Evolutionary conservation across 176 grass and related monocot genomes (phyloP).

Genomic region (Zoysia japonica): DNA sequence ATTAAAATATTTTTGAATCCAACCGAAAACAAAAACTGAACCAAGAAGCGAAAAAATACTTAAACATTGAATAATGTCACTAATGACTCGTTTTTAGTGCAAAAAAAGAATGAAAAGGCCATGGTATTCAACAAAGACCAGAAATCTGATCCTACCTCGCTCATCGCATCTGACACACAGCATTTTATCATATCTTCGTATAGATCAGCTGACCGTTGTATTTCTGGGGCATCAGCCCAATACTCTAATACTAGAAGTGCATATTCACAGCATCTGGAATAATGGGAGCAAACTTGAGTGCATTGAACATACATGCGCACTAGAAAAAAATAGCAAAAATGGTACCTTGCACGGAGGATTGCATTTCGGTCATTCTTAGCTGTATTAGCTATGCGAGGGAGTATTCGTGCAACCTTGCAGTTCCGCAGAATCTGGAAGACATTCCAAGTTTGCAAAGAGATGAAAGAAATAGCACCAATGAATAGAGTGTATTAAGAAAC

Average conservation of each 20-base stretch:
- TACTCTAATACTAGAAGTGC: constrained; percentile 83
- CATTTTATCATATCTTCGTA: constrained; percentile 90
- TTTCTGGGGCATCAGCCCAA: constrained; percentile 93
- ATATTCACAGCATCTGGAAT: constrained; percentile 86
- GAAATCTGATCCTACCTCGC: constrained; percentile 63
- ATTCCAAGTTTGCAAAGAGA: constrained; percentile 39
- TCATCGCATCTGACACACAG: constrained; percentile 86
- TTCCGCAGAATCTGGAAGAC: constrained; percentile 72
- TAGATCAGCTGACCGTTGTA: constrained; percentile 76
- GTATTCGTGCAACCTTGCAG: constrained; percentile 75
- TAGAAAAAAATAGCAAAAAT: neutral
- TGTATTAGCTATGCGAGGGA: constrained; percentile 60
- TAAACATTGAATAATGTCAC: neutral
- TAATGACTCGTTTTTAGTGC: neutral
- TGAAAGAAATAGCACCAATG: neutral
- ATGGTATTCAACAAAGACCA: constrained; percentile 4
- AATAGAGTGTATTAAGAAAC: no score
- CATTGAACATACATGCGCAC: constrained; percentile 34
- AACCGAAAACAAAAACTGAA: no score
- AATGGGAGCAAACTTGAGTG: neutral
- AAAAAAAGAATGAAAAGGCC: constrained; percentile 13
- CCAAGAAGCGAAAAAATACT: neutral
- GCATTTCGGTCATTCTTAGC: constrained; percentile 70
- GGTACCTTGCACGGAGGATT: constrained; percentile 82
- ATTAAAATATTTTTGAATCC: neutral